Percentiles rank a stretch among this genome's conserved stretches.
These are phyloP conservation scores for Tylopilus balloui DNA, from an alignment of 768 basidiomycete species.

Conservation along the genomic window DNA sequence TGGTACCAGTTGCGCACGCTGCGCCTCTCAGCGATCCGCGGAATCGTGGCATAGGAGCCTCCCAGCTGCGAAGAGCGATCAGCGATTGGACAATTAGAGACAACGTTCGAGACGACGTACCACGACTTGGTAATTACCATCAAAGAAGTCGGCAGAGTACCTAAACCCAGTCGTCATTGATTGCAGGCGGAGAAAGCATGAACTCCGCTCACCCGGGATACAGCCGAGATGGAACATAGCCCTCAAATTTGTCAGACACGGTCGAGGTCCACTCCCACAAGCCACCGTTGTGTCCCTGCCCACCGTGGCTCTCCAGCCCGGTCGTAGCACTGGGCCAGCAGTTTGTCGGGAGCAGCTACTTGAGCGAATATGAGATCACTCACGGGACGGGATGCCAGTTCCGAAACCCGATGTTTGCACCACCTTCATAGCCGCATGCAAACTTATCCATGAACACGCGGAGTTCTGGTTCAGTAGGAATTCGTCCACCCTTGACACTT, in stretches of 20 bases:
- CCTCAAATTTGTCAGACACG: conserved; percentile 61
- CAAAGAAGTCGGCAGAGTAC: conserved; percentile 88
- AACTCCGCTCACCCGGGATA: conserved; percentile 72
- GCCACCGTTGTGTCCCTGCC: conserved; percentile 83
- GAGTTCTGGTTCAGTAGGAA: conserved; percentile 89
- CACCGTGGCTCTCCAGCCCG: conserved; percentile 45
- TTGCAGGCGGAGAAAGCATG: not conserved
- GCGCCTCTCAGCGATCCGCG: conserved; percentile 71
- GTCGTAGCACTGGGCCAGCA: conserved; percentile 55
- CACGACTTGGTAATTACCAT: conserved; percentile 79
- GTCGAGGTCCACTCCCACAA: conserved; percentile 99
- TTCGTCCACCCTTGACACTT: conserved; percentile 80
- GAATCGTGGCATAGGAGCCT: conserved; percentile 84
- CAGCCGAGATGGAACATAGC: conserved; percentile 66
- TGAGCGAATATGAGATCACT: conserved; percentile 29
- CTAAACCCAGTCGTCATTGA: conserved; percentile 31
- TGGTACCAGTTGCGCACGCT: conserved; percentile 90
- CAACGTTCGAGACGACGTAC: conserved; percentile 44
- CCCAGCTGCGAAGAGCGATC: conserved; percentile 56
- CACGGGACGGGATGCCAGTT: conserved; percentile 94
- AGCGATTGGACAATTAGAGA: not conserved
- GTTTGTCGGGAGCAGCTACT: conserved; percentile 1
- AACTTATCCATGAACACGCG: conserved; percentile 74
- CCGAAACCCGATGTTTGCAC: conserved; percentile 80
- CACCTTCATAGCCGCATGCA: conserved; percentile 68